These are phyloP conservation scores for Trametes cinnabarina DNA, from an alignment of 768 basidiomycete species.

Conservation along the genomic window DNA sequence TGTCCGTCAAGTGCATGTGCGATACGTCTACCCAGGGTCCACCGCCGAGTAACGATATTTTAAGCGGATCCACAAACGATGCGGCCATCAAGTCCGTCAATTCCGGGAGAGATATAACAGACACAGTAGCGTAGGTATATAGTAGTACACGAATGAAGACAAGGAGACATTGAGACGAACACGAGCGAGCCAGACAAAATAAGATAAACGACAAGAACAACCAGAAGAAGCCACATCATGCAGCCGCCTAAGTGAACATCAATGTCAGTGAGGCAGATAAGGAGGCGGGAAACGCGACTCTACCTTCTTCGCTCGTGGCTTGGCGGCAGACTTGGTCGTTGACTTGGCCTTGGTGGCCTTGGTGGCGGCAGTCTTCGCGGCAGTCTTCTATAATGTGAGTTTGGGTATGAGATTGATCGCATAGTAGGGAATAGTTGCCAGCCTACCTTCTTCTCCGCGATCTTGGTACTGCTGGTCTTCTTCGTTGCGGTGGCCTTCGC, in stretches of 20 bases:
- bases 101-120: slow-evolving; percentile 14
- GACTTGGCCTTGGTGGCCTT: slow-evolving; percentile 27
- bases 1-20: too few species aligned
- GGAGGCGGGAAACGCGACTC: not conserved
- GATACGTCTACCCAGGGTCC: too few species aligned
- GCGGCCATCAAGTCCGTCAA: slow-evolving; percentile 4
- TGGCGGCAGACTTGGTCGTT: slow-evolving; percentile 24
- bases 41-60: too few species aligned
- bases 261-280: not conserved
- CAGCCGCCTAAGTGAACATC: slow-evolving; percentile 1
- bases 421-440: not conserved
- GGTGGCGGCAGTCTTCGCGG: slow-evolving; percentile 30
- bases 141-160: slow-evolving; percentile 15
- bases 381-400: slow-evolving; percentile 19
- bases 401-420: not conserved
- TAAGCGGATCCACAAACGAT: too few species aligned
- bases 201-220: slow-evolving; percentile 6
- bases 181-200: slow-evolving; percentile 12
- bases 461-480: slow-evolving; percentile 34
- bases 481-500: slow-evolving; percentile 28
- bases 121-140: slow-evolving; percentile 17
- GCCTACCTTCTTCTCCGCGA: slow-evolving; percentile 34
- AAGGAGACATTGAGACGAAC: slow-evolving; percentile 7
- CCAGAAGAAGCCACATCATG: not conserved
- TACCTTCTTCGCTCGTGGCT: slow-evolving; percentile 24